Evolutionary conservation across 1,284 basidiomycete species (phyloP), one percentile per base, ranked within the genome.

Genomic region (Stereum hirsutum): DNA sequence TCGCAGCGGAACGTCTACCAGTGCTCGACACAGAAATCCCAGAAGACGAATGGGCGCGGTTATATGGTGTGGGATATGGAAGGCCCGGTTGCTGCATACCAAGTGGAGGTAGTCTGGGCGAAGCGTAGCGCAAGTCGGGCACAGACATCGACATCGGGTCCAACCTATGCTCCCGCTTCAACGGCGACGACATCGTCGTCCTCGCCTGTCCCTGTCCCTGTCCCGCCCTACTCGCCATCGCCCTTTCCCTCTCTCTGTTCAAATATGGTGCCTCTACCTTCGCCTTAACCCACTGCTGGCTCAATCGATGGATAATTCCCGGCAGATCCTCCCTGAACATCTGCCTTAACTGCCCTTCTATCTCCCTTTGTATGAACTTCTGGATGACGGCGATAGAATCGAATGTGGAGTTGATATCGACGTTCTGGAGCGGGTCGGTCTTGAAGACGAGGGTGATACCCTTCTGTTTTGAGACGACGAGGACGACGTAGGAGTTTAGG

Each of bases 371-470:
- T 43, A 97, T 90, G 63, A 94, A 97, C 45, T 90, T 93, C 57
- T 97, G 90, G 44, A 99, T 97, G 49, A 97, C 93, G 40, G 90
- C 92, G 49, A 99, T 95, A 14, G 89, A 93, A 64, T 99, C 96
- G 57, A 99, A 99, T 0, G 95, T 98, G 57, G 87, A 91, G 60
- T 87, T 91, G 55, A 99, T 98, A 57, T 98, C 89, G 43, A 99
- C 92, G 54, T 93, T 92, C 64, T 99, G 94, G 17, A 99, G 75
- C 0, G 96, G 96, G 63, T 99, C 96, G 44, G 97, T 99, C 68
- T 99, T 99, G 81, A 99, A 99, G 20, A 99, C 96, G 37, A 99
- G 79, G 0, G 96, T 99, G 60, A 99, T 97, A 39, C 96, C 96
- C 58, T 98, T 98, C 59, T 88, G 87, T 52, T 90, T 90, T 21